These are phyloP conservation scores for Auxenochlorella pyrenoidosa DNA, from an alignment of 139 green algal genomes.

Conservation along the genomic window DNA sequence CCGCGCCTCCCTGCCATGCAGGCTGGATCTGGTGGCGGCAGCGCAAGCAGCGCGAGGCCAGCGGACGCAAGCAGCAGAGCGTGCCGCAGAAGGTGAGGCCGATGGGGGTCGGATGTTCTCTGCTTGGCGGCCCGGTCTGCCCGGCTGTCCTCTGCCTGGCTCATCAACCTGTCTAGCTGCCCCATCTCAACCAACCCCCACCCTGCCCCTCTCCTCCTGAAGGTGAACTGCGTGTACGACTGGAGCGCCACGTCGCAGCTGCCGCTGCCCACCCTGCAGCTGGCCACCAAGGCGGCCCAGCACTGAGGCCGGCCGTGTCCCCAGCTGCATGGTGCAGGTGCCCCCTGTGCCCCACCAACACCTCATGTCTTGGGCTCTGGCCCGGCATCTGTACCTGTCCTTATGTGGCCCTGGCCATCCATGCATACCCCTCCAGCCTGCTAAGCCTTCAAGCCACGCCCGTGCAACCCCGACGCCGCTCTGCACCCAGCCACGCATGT, in stretches of 20 bases:
- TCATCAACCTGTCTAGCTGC: too few species aligned
- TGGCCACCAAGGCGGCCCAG: neutral
- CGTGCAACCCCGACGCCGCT: neutral
- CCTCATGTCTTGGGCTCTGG: neutral
- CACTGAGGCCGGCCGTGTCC: neutral
- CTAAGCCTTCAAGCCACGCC: neutral
- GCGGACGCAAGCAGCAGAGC: conserved; percentile 8
- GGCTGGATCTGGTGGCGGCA: conserved; percentile 20
- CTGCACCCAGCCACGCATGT: neutral
- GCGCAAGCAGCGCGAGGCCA: conserved; percentile 14
- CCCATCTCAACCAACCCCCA: too few species aligned
- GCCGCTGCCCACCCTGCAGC: neutral
- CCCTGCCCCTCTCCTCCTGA: too few species aligned
- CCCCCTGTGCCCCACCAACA: neutral
- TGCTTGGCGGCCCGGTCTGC: too few species aligned
- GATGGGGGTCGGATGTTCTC: too few species aligned
- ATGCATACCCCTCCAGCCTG: neutral
- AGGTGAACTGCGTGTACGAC: conserved; percentile 23
- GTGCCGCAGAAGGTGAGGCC: neutral
- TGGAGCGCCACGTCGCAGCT: neutral
- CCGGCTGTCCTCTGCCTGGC: too few species aligned
- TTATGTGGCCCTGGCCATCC: too few species aligned
- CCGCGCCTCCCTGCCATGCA: neutral
- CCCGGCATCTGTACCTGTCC: too few species aligned
- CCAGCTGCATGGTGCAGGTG: neutral